Base-by-base conservation (phyloP, 1,284 basidiomycete species). In the Malassezia dermatis region DNA sequence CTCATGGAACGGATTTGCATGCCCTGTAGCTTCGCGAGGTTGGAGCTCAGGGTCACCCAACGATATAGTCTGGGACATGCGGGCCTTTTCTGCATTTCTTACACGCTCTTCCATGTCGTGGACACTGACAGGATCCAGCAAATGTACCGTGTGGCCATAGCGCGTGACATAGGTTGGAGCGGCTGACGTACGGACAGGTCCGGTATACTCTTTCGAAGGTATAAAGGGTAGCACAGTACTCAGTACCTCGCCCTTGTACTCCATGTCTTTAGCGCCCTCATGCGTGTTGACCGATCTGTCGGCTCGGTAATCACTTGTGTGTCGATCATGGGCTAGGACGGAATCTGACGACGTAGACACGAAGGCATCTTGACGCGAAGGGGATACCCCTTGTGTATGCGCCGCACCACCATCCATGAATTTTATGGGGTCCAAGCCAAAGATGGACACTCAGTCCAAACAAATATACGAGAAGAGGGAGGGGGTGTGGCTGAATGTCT, bases 21-120 rank as follows among this genome's bases (percentile, higher is more conserved):
- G 37, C 2, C 41, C n/a, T 8, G 47, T 32, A 32, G n/a, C 32
- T 8, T 55, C 8, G 28, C 21, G 24, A 19, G 53, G 21, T 24
- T 50, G 41, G 17, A 27, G 31, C 21, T 57, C 55, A n/a, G 19
- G 40, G 21, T 52, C 55, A 10, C 39, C 49, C 3, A 4, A 21
- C 12, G 23, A 27, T 27, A 41, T 2, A 11, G 15, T 26, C 6
- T 6, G 32, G 5, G 13, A 6, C 5, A n/a, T 41, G 13, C 40
- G 30, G 15, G 21, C 27, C 7, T 31, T 31, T 13, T 28, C 35
- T 6, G n/a, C 21, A 5, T 37, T 24, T 12, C 21, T 17, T 1
- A 48, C 19, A 8, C 32, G 34, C 12, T 28, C 31, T 15, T 19
- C 21, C 19, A 48, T 17, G 17, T 37, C 23, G 15, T 39, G 21